These are phyloP conservation scores for Mimosa pudica DNA, from an alignment of 306 rosid species.

Conservation along the genomic window DNA sequence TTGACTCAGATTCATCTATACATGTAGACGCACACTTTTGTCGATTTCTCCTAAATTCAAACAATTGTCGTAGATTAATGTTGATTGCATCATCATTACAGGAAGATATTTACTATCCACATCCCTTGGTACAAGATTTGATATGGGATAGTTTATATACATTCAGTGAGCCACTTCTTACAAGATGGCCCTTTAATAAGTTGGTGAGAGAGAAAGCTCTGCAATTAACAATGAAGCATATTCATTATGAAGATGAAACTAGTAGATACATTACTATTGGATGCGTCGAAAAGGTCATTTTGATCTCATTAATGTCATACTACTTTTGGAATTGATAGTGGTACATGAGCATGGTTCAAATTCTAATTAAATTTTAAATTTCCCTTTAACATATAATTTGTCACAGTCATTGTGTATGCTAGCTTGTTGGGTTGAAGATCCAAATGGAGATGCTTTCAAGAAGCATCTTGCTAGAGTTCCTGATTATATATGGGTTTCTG, in stretches of 20 bases:
- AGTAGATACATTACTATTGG: slow-evolving; percentile 70
- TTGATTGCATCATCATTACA: slow-evolving; percentile 6
- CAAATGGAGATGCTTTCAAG: slow-evolving; percentile 66
- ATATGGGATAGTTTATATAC: slow-evolving; percentile 72
- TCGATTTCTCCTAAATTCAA: not conserved
- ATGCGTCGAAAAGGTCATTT: slow-evolving; percentile 61
- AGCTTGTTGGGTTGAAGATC: slow-evolving; percentile 85
- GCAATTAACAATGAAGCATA: slow-evolving; percentile 61
- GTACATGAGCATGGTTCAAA: not conserved
- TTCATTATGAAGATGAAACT: slow-evolving; percentile 76
- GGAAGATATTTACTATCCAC: slow-evolving; percentile 39
- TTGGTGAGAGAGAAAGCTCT: slow-evolving; percentile 51
- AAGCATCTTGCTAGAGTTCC: slow-evolving; percentile 74
- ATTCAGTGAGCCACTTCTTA: slow-evolving; percentile 60
- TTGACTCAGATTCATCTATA: not conserved
- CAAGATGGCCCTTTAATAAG: slow-evolving; percentile 74
- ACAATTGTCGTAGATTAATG: not conserved
- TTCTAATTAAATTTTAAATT: not conserved
- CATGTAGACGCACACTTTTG: no score
- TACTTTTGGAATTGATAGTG: not conserved
- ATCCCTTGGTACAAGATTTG: slow-evolving; percentile 64
- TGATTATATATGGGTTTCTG: slow-evolving; percentile 71
- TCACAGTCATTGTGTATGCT: slow-evolving; percentile 66
- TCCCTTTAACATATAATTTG: not conserved
- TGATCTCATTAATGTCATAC: not conserved